Evolutionary conservation across 192 early-diverging fungal species (phyloP), one percentile per base, ranked within the genome.

Genomic region (Backusella mclennaniae): DNA sequence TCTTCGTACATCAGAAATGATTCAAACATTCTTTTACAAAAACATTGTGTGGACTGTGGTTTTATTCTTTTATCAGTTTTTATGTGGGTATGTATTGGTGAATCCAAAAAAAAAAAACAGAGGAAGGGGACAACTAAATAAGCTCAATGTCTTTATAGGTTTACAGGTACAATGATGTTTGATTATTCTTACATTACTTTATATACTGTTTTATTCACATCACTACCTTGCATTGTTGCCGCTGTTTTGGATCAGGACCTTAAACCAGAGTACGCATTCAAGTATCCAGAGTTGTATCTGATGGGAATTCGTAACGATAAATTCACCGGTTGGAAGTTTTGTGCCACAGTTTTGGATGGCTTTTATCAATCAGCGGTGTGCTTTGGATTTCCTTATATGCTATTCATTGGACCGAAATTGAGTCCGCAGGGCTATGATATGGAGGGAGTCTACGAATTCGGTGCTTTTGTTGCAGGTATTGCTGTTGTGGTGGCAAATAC

Each of bases 151-250:
- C 38, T 21, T 36, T 84, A 83, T 29, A 92, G 92, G 21, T 96
- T 89, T 79, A 93, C 94, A 0, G 88, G 89, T 4, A 73, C 89
- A 35, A 87, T 89, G 66, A 69, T 92, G 21, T 93, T 93, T 76
- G 96, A 97, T 76, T 90, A 92, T 75, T 90, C 92, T 1, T 92
- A 92, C 53, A 86, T 93, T 73, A 82, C 92, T 23, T 85, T 95
- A 67, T 95, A 93, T 86, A 95, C 95, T 77, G 79, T 93, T 69
- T 74, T 94, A 19, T 92, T 96, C 71, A 94, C 95, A 21, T 84
- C 88, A 68, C 80, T 92, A 39, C 93, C 95, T 7, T 85, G 87
- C 66, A 88, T 93, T 1, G 82, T 89, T 63, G 84, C 85, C 7
- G 82, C 93, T 49, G 84, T 93, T 2, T 90, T 94, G 79, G 93